Conservation (phyloP, 805 yeast genomes). For the Lachancea thermotolerans region DNA sequence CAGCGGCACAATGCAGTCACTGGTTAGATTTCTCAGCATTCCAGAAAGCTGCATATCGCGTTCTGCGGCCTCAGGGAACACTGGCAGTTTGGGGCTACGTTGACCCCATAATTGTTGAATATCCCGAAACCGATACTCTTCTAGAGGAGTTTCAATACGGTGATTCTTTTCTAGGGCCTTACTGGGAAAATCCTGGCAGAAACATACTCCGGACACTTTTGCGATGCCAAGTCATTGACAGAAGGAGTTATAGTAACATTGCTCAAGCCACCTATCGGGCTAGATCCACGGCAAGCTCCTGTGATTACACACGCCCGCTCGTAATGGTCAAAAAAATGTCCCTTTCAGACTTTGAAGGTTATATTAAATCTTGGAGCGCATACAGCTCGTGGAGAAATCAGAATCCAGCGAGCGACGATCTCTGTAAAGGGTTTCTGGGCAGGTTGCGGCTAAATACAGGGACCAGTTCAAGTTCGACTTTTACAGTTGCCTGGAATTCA, state of each 20-base stretch:
- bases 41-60: conserved; percentile 42
- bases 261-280: conserved; percentile 26
- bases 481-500: conserved; percentile 24
- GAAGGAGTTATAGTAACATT: conserved; percentile 36
- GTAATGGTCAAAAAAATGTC: conserved; percentile 35
- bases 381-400: conserved; percentile 47
- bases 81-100: conserved; percentile 74
- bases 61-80: conserved; percentile 57
- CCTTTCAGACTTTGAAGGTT: conserved; percentile 42
- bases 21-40: conserved; percentile 63
- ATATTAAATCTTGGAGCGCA: conserved; percentile 66
- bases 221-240: conserved; percentile 13
- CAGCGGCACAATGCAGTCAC: conserved; percentile 84
- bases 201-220: conserved; percentile 40
- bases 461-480: conserved; percentile 9
- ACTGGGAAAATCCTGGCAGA: conserved; percentile 88
- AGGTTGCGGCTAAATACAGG: conserved; percentile 31
- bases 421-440: conserved; percentile 44
- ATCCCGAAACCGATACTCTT: conserved; percentile 49
- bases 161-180: conserved; percentile 44
- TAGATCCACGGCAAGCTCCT: conserved; percentile 12
- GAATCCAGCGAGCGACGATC: conserved; percentile 34
- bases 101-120: conserved; percentile 55
- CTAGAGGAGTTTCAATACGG: conserved; percentile 46
- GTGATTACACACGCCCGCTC: conserved; percentile 21